These are phyloP conservation scores for Coemansia sp. DNA, from an alignment of 192 early-diverging fungal genomes.

Conservation along the genomic window DNA sequence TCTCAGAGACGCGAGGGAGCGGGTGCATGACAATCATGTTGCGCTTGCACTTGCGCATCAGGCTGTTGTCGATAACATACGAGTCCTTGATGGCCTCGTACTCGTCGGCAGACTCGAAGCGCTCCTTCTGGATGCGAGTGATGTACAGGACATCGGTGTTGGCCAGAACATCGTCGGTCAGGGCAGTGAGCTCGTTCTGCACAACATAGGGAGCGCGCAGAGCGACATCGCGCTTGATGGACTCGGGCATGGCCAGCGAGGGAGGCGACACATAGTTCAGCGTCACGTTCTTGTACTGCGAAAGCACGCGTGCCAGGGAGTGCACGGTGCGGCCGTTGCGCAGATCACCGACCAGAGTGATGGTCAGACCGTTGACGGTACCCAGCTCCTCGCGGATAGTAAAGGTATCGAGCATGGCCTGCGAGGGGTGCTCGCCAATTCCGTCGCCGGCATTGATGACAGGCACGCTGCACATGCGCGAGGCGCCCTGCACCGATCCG, in stretches of 20 bases:
- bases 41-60: constrained; percentile 81
- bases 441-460: constrained; percentile 98
- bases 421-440: constrained; percentile 96
- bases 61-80: constrained; percentile 84
- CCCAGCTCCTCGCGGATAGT: constrained; percentile 95
- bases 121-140: constrained; percentile 95
- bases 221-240: constrained; percentile 67
- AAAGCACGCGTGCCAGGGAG: constrained; percentile 83
- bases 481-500: constrained; percentile 75
- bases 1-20: constrained; percentile 89
- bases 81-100: constrained; percentile 75
- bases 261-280: constrained; percentile 88
- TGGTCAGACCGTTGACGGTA: constrained; percentile 91
- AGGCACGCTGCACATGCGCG: constrained; percentile 86
- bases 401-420: constrained; percentile 94
- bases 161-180: constrained; percentile 76
- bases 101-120: constrained; percentile 71
- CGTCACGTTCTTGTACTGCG: constrained; percentile 84
- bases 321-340: constrained; percentile 98
- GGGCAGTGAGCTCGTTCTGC: constrained; percentile 64
- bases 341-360: constrained; percentile 94
- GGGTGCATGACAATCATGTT: constrained; percentile 99
- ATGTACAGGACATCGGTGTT: constrained; percentile 95
- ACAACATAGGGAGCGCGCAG: constrained; percentile 54
- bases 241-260: constrained; percentile 80